Conservation (phyloP, 257 asterid species). For the Solanum lycopersicoides region DNA sequence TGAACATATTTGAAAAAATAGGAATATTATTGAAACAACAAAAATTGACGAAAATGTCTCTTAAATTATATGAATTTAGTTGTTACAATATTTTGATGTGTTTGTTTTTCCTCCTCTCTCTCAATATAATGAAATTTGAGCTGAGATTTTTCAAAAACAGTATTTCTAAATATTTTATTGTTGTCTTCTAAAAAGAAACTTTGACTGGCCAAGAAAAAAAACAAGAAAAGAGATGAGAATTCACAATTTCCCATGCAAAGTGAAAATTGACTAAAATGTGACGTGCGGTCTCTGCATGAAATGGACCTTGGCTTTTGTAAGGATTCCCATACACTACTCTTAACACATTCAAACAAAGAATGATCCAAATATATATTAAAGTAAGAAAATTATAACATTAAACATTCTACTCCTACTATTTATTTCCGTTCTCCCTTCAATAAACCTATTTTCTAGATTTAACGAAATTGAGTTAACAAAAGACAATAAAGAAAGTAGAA, state of each 20-base stretch:
- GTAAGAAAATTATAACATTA: background rate
- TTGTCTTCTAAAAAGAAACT: background rate
- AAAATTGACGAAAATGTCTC: no score
- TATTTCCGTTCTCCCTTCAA: background rate
- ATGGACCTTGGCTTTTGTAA: background rate
- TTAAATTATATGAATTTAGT: no score
- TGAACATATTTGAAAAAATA: no score
- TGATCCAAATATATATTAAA: background rate
- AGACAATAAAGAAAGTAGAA: background rate
- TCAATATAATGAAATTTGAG: no score
- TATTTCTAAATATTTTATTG: no score
- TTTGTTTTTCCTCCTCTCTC: no score
- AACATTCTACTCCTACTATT: background rate
- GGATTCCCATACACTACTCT: background rate
- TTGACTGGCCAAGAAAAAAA: background rate
- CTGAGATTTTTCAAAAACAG: no score
- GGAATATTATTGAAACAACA: no score
- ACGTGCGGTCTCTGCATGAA: background rate
- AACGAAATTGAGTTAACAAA: background rate
- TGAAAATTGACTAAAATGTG: background rate
- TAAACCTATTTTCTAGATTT: background rate
- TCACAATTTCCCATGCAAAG: slow-evolving; percentile 1
- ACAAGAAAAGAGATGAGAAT: background rate
- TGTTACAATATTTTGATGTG: no score
- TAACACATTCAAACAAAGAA: background rate